Evolutionary conservation across 306 rosid species (phyloP).

Genomic region (Quercus robur): DNA sequence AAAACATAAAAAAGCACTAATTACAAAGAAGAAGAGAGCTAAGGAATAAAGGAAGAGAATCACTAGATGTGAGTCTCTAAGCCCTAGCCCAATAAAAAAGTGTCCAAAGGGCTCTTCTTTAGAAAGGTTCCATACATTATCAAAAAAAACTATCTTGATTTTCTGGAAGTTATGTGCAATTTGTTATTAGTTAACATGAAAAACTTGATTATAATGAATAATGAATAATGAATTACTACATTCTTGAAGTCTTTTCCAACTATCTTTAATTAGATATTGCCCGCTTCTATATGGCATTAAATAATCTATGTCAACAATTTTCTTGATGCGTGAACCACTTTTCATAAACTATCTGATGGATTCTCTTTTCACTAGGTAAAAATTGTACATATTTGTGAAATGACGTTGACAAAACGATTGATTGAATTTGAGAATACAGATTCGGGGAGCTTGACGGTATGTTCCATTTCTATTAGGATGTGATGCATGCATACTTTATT

Average conservation of each 20-base stretch:
- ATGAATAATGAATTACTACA: background rate
- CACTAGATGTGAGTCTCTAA: no score
- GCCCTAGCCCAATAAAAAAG: no score
- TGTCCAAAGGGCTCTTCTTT: no score
- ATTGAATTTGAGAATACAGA: conserved; percentile 87
- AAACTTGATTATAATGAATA: background rate
- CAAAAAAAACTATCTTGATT: background rate
- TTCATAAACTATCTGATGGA: background rate
- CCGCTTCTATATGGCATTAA: background rate
- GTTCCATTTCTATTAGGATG: conserved; percentile 13
- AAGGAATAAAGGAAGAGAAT: no score
- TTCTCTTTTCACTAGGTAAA: conserved; percentile 47
- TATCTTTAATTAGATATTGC: background rate
- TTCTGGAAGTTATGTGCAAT: background rate
- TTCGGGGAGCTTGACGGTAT: conserved; percentile 84
- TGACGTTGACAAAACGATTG: conserved; percentile 80
- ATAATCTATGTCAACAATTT: background rate
- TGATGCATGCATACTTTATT: background rate
- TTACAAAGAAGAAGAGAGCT: no score
- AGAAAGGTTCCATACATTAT: no score
- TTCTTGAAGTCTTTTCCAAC: background rate
- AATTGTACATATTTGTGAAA: conserved; percentile 87
- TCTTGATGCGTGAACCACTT: background rate
- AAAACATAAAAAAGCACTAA: no score
- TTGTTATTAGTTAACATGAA: background rate